Evolutionary conservation across 73 alveolate genomes (phyloP).

Genomic region (Diophrys appendiculata): DNA sequence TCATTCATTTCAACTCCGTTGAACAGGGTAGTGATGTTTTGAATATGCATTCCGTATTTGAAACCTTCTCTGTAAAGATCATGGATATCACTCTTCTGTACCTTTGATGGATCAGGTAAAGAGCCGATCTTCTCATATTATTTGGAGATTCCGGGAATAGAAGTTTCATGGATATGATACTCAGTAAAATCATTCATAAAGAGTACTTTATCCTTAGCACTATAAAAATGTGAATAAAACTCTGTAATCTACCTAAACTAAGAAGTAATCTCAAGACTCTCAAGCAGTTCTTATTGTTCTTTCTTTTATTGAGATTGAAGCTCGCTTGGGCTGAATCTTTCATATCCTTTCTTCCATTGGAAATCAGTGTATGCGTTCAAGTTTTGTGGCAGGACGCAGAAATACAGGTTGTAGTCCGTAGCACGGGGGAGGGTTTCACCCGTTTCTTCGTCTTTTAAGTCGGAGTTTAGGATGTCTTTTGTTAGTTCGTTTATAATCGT

Average conservation of each 20-base stretch:
- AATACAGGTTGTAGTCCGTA: neutral
- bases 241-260: neutral
- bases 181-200: neutral
- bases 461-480: neutral
- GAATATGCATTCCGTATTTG: neutral
- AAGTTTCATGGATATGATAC: neutral
- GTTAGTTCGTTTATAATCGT: neutral
- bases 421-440: neutral
- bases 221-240: neutral
- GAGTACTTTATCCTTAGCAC: neutral
- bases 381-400: neutral
- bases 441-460: neutral
- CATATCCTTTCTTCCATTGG: neutral
- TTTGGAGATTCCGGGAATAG: neutral
- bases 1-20: neutral
- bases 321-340: neutral
- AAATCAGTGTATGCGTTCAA: neutral
- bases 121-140: neutral
- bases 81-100: neutral
- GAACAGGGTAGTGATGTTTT: neutral
- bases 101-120: neutral
- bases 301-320: neutral
- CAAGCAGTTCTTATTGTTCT: neutral
- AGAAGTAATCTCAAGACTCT: neutral
- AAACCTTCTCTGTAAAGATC: neutral